Evolutionary conservation across 2,329 filamentous ascomycete genomes (phyloP), one percentile per base, ranked within the genome.

Genomic region (Neofusicoccum ribis): DNA sequence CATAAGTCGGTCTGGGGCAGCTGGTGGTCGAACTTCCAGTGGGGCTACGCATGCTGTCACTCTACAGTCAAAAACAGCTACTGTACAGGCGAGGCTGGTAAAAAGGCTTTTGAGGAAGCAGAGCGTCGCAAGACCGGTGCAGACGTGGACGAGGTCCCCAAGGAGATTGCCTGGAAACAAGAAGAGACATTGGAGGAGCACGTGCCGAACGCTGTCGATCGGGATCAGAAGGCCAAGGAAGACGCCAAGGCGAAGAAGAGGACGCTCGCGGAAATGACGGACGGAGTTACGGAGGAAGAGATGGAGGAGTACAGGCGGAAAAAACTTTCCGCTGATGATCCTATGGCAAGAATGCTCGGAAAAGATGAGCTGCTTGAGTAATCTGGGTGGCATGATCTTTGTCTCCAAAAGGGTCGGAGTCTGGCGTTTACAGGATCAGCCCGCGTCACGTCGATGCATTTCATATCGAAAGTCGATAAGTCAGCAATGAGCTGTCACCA

Each of bases 31-130:
- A 89, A 92, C 73, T 98, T 97, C 80, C 86, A 90, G 78, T 99
- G 95, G 95, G 95, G 95, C 1, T 99, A 97, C 78, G 86, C 91
- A 23, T 99, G 95, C 78, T 99, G 95, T 81, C 93, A 96, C 76
- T 97, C 93, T 0, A 89, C 88, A 23, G 87, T 96, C 68, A 97
- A 96, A 80, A 98, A 99, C 78, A 97, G 93, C 73, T 99, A 98
- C 74, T 99, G 95, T 77, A 98, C 94, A 0, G 95, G 95, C 31
- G 92, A 95, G 67, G 91, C 91, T 66, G 95, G 95, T 41, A 96
- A 88, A 76, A 81, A 81, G 67, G 93, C 92, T 1, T 93, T 91
- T 78, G 89, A 93, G 70, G 89, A 91, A 65, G 88, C 91, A 0
- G 89, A 95, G 69, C 81, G 82, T 37, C 80, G 88, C 75, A 76